Evolutionary conservation across 2,329 filamentous ascomycete species (phyloP).

Genomic region (Aspergillus jensenii): DNA sequence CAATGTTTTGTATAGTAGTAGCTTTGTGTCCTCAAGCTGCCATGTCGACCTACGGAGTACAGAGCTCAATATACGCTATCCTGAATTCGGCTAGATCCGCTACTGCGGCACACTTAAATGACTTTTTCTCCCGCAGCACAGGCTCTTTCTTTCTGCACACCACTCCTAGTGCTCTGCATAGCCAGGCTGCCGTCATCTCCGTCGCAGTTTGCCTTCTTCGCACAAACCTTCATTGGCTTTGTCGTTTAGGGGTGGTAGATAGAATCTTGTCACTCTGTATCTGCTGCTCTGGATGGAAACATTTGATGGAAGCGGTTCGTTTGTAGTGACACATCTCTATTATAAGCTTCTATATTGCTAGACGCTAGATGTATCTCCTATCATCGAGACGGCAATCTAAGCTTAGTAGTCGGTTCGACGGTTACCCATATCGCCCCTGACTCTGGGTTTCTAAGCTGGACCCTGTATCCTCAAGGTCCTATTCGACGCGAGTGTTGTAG

Average conservation of each 20-base stretch:
- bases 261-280: conserved; percentile 69
- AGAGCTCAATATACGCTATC: conserved; percentile 9
- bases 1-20: too few relatives aligned
- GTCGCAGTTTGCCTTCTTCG: conserved; percentile 32
- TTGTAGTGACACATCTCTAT: conserved; percentile 68
- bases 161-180: conserved; percentile 44
- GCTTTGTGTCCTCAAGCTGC: not conserved
- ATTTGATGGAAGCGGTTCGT: conserved; percentile 78
- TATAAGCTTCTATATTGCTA: conserved; percentile 12
- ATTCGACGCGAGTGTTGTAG: not conserved
- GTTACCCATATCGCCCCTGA: not conserved
- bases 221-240: conserved; percentile 40
- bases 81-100: conserved; percentile 22
- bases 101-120: conserved; percentile 17
- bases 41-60: not conserved
- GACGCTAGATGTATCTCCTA: not conserved
- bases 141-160: conserved; percentile 25
- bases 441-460: not conserved
- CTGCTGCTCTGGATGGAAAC: conserved; percentile 75
- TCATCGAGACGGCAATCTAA: not conserved
- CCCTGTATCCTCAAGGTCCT: not conserved
- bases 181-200: conserved; percentile 31
- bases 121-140: conserved; percentile 17
- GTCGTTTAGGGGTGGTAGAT: conserved; percentile 61
- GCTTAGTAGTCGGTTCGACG: not conserved